phyloP scores from a whole-genome alignment of 495 filamentous ascomycete genomes.

The Neurospora sublineolata region DNA sequence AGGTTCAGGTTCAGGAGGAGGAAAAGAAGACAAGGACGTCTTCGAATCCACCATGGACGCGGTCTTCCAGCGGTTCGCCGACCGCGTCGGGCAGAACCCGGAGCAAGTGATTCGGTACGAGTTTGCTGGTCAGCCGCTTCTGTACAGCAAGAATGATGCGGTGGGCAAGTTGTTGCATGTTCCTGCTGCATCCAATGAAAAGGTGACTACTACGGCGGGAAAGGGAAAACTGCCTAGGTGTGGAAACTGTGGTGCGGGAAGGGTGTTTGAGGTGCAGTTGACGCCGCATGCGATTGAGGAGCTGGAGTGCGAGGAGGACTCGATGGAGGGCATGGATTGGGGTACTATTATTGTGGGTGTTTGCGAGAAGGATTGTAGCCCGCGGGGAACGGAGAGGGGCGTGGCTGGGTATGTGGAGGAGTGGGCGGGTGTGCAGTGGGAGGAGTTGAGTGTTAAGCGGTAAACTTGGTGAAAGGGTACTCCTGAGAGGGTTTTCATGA shows the following conservation, averaged over 20 bases:
- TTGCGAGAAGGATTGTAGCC: constrained; percentile 40
- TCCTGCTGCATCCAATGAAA: constrained; percentile 7
- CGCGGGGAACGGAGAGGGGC: constrained; percentile 13
- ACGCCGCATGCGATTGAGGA: constrained; percentile 83
- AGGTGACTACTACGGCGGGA: constrained; percentile 15
- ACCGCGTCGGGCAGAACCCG: constrained; percentile 78
- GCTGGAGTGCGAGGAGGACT: constrained; percentile 67
- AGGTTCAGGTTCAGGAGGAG: constrained; percentile 24
- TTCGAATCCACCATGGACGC: constrained; percentile 79
- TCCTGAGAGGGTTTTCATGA: neutral
- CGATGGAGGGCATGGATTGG: constrained; percentile 95
- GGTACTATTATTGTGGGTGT: constrained; percentile 88
- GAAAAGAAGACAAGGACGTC: constrained; percentile 62
- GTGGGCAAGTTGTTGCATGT: constrained; percentile 52
- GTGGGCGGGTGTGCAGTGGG: constrained; percentile 97
- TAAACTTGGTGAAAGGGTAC: neutral
- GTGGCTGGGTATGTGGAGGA: constrained; percentile 64
- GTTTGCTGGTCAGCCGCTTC: constrained; percentile 64
- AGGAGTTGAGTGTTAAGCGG: constrained; percentile 45
- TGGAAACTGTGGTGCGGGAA: constrained; percentile 55
- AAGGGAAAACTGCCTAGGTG: constrained; percentile 55
- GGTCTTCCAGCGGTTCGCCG: constrained; percentile 85
- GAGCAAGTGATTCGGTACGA: constrained; percentile 93
- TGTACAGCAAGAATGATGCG: constrained; percentile 66
- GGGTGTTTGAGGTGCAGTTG: constrained; percentile 80